These are phyloP conservation scores for Cytospora piceae DNA, from an alignment of 2,329 filamentous ascomycete genomes.

Conservation along the genomic window DNA sequence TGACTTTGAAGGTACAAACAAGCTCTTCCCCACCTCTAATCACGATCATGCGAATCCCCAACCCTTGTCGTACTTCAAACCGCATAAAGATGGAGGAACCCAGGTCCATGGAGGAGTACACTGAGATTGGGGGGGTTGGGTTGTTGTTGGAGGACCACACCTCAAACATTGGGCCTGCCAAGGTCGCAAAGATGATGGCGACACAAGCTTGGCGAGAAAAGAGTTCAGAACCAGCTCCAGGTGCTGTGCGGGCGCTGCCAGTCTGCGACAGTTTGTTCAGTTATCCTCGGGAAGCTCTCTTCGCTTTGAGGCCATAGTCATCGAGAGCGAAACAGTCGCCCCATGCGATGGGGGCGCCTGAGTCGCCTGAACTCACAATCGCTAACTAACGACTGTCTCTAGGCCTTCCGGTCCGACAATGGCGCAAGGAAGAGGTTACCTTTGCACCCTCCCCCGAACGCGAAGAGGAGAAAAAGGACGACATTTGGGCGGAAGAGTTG, in stretches of 20 bases:
- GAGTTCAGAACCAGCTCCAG: not conserved
- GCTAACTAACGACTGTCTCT: constrained; percentile 44
- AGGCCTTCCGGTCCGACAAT: constrained; percentile 89
- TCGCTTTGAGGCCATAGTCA: too few species aligned
- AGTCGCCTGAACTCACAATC: not conserved
- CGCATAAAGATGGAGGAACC: not conserved
- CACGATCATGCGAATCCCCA: not conserved
- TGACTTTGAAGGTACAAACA: constrained; percentile 59
- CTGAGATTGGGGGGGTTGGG: not conserved
- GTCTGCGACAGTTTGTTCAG: too few species aligned
- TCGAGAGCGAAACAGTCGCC: not conserved
- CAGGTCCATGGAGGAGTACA: not conserved
- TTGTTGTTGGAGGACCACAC: not conserved
- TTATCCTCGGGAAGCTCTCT: not conserved
- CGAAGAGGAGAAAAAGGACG: constrained; percentile 65
- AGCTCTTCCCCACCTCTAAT: not conserved
- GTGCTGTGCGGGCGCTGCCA: not conserved
- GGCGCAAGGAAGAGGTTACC: constrained; percentile 73
- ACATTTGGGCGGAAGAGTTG: constrained; percentile 75
- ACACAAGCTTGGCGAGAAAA: not conserved
- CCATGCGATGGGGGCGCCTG: not conserved
- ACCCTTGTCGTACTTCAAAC: not conserved
- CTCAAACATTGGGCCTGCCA: not conserved
- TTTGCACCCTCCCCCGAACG: constrained; percentile 68
- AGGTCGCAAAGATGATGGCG: not conserved